Evolutionary conservation across 805 yeast genomes (phyloP).

Genomic region (Starmerella floris): DNA sequence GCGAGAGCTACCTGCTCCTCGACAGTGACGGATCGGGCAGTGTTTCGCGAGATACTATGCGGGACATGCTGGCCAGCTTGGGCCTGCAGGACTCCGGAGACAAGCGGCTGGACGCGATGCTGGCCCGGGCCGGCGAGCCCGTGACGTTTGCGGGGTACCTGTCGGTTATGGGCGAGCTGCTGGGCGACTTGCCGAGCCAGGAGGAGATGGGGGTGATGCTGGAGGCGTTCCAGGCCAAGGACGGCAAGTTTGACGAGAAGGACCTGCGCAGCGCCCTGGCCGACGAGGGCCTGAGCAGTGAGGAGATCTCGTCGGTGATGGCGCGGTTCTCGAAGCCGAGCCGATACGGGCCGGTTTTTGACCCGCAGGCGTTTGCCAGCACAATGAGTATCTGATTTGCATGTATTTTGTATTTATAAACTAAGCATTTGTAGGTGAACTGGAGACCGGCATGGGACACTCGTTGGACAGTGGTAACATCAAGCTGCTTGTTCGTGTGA

Average conservation of each 20-base stretch:
- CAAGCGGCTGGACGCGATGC: slow-evolving; percentile 17
- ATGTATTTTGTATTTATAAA: neutral
- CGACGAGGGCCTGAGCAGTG: slow-evolving; percentile 15
- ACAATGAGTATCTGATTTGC: slow-evolving; percentile 11
- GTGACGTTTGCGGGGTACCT: slow-evolving; percentile 21
- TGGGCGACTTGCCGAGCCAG: slow-evolving; percentile 17
- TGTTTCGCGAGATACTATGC: slow-evolving; percentile 17
- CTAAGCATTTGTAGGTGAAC: too few relatives aligned
- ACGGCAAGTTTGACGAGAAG: slow-evolving; percentile 16
- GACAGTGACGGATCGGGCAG: slow-evolving; percentile 22
- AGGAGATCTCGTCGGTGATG: slow-evolving; percentile 17
- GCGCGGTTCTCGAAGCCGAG: slow-evolving; percentile 14
- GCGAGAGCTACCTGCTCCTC: slow-evolving; percentile 21
- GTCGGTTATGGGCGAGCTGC: slow-evolving; percentile 20
- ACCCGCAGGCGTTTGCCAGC: slow-evolving; percentile 14
- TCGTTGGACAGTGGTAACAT: too few relatives aligned
- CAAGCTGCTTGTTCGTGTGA: too few relatives aligned
- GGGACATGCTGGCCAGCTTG: slow-evolving; percentile 18
- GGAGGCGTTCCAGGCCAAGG: slow-evolving; percentile 16
- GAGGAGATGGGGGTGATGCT: slow-evolving; percentile 20
- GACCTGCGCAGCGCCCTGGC: slow-evolving; percentile 15
- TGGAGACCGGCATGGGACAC: too few relatives aligned
- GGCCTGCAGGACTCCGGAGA: slow-evolving; percentile 17
- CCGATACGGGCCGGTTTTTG: slow-evolving; percentile 17
- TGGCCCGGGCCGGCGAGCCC: slow-evolving; percentile 21